Percentiles rank a stretch among this genome's conserved stretches.
Conservation (phyloP, 306 rosid genomes). For the Rosa chinensis region DNA sequence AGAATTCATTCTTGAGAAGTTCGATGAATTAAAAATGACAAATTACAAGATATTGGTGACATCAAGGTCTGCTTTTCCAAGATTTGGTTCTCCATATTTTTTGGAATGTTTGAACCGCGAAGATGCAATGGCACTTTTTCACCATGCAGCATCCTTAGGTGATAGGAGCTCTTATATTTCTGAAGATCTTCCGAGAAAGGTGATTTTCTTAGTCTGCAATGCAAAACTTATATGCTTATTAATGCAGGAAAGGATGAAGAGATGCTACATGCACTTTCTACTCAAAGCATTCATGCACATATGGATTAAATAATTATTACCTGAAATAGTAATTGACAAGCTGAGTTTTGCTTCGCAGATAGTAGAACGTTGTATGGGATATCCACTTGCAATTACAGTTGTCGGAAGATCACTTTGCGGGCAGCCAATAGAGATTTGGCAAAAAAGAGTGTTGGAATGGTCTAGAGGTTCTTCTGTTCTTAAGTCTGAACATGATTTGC, state of each 20-base stretch:
- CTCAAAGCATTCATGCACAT: no score
- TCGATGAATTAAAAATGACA: slow-evolving; percentile 33
- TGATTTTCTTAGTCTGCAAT: slow-evolving; percentile 20
- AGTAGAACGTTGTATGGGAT: slow-evolving; percentile 44
- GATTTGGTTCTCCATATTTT: slow-evolving; percentile 22
- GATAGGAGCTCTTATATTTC: slow-evolving; percentile 21
- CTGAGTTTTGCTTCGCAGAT: slow-evolving; percentile 39
- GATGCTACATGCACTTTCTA: no score
- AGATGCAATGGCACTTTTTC: slow-evolving; percentile 41
- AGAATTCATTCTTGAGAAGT: slow-evolving; percentile 34
- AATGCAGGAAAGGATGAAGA: background rate
- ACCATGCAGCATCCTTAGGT: slow-evolving; percentile 33
- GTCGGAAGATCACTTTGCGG: slow-evolving; percentile 37
- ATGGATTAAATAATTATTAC: no score
- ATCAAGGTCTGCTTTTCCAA: slow-evolving; percentile 21
- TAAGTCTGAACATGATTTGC: slow-evolving; percentile 17
- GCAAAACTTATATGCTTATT: background rate
- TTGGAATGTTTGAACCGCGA: slow-evolving; percentile 36
- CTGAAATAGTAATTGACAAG: background rate
- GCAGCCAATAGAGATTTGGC: slow-evolving; percentile 27
- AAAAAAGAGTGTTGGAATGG: slow-evolving; percentile 16
- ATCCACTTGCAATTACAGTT: slow-evolving; percentile 49
- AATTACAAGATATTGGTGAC: slow-evolving; percentile 34
- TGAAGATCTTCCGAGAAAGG: slow-evolving; percentile 41
- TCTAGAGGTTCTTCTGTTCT: slow-evolving; percentile 32